Conservation (phyloP, 139 green algal genomes). For the Pycnococcus provasolii region DNA sequence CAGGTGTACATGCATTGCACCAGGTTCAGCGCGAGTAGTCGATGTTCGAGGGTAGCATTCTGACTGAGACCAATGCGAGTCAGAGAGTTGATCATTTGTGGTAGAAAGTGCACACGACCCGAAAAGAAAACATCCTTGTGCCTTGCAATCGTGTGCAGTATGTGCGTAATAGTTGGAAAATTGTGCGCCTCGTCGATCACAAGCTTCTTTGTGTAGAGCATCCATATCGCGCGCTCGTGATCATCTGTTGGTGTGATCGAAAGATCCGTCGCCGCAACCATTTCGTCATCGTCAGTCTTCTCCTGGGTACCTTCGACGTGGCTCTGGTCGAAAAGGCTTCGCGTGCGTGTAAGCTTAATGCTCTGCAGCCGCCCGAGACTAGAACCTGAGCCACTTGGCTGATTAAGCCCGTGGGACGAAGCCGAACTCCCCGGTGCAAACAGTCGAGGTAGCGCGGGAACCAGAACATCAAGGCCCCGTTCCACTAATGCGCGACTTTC, state of each 20-base stretch:
- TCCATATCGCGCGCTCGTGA: slow-evolving; percentile 57
- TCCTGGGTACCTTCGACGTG: too few relatives aligned
- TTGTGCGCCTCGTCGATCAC: slow-evolving; percentile 68
- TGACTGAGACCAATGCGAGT: slow-evolving; percentile 49
- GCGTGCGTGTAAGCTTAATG: too few relatives aligned
- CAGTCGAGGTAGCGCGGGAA: slow-evolving; percentile 54
- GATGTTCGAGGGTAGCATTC: slow-evolving; percentile 59
- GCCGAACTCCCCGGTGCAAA: slow-evolving; percentile 13
- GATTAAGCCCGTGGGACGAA: too few relatives aligned
- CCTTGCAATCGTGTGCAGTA: slow-evolving; percentile 80
- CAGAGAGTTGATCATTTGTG: slow-evolving; percentile 80
- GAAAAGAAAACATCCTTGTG: slow-evolving; percentile 77
- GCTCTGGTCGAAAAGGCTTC: too few relatives aligned
- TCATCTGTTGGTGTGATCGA: neutral
- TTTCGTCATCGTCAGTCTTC: too few relatives aligned
- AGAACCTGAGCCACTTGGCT: too few relatives aligned
- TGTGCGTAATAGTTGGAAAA: slow-evolving; percentile 60
- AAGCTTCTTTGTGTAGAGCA: slow-evolving; percentile 66
- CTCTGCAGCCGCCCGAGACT: too few relatives aligned
- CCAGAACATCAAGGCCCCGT: slow-evolving; percentile 77
- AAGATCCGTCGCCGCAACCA: too few relatives aligned
- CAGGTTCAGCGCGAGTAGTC: slow-evolving; percentile 77
- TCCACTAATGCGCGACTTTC: slow-evolving; percentile 60
- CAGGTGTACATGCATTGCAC: slow-evolving; percentile 68
- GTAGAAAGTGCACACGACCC: slow-evolving; percentile 64